Conservation (phyloP, 805 yeast species). For the Saccharomycopsis fibuligera region DNA sequence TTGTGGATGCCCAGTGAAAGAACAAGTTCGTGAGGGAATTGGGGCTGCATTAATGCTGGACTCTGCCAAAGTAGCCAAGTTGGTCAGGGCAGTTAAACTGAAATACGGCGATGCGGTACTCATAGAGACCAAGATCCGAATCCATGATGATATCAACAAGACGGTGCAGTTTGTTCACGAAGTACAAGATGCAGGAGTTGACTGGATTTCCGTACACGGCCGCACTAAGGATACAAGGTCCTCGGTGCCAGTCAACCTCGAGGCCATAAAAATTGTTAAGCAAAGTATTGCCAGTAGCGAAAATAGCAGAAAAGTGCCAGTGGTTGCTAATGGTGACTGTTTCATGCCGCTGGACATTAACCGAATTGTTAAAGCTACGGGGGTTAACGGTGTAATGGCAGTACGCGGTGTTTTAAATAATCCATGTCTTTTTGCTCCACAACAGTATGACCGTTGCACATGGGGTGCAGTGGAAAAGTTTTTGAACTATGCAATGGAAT, state of each 20-base stretch:
- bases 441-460: conserved; percentile 64
- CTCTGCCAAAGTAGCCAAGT: conserved; percentile 69
- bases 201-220: conserved; percentile 91
- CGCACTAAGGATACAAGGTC: conserved; percentile 81
- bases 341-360: conserved; percentile 59
- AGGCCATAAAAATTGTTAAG: conserved; percentile 66
- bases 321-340: conserved; percentile 98
- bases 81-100: conserved; percentile 79
- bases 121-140: conserved; percentile 87
- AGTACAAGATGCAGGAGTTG: conserved; percentile 85
- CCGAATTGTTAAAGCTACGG: conserved; percentile 56
- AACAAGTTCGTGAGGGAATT: conserved; percentile 90
- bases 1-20: conserved; percentile 96
- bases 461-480: conserved; percentile 88
- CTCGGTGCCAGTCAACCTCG: conserved; percentile 74
- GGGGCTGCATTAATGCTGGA: conserved; percentile 93
- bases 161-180: conserved; percentile 66
- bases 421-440: conserved; percentile 79
- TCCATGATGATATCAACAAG: conserved; percentile 67
- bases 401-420: conserved; percentile 82
- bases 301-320: conserved; percentile 72
- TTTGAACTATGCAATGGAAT: conserved; percentile 69
- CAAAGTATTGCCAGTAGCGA: conserved; percentile 39
- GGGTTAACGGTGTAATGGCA: conserved; percentile 92
- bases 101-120: conserved; percentile 66